phyloP scores from a whole-genome alignment of 371 early-diverging fungal genomes.

The Rhizopus arrhizus region DNA sequence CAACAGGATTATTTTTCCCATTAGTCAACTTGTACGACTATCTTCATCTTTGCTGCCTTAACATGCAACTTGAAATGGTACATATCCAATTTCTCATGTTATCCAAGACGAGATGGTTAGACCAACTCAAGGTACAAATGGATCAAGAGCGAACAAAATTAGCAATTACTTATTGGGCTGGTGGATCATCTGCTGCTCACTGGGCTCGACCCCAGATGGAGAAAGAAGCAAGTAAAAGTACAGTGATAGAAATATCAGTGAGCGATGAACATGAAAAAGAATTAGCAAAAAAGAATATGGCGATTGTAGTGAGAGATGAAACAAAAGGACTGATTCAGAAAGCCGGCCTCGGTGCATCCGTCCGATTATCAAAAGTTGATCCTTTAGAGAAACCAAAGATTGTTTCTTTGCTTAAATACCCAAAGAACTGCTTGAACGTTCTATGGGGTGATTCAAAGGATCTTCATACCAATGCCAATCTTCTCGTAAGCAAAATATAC shows the following conservation, averaged over 20 bases:
- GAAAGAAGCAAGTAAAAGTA: slow-evolving; percentile 17
- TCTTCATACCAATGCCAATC: slow-evolving; percentile 32
- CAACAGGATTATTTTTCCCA: slow-evolving; percentile 38
- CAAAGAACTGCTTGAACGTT: slow-evolving; percentile 36
- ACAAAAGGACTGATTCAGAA: slow-evolving; percentile 43
- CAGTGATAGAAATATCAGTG: slow-evolving; percentile 32
- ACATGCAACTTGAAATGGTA: slow-evolving; percentile 67
- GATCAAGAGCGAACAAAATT: slow-evolving; percentile 55
- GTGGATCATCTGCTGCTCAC: slow-evolving; percentile 44
- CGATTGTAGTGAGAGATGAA: slow-evolving; percentile 45
- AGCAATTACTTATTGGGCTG: slow-evolving; percentile 65
- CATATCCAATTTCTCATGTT: slow-evolving; percentile 63
- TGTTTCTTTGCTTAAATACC: slow-evolving; percentile 44
- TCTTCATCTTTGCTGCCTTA: slow-evolving; percentile 66
- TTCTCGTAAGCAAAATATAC: slow-evolving; percentile 31
- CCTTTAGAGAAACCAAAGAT: slow-evolving; percentile 33
- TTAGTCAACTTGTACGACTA: slow-evolving; percentile 71
- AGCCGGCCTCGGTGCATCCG: slow-evolving; percentile 51
- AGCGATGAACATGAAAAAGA: slow-evolving; percentile 30
- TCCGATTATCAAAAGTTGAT: slow-evolving; percentile 31
- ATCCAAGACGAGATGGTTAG: slow-evolving; percentile 67
- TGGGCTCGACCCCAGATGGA: slow-evolving; percentile 47
- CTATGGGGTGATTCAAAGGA: slow-evolving; percentile 41
- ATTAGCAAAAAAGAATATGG: slow-evolving; percentile 16
- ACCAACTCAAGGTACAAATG: slow-evolving; percentile 67